Evolutionary conservation across 345 rosid genomes (phyloP), one percentile per base, ranked within the genome.

Genomic region (Pugionium cornutum): DNA sequence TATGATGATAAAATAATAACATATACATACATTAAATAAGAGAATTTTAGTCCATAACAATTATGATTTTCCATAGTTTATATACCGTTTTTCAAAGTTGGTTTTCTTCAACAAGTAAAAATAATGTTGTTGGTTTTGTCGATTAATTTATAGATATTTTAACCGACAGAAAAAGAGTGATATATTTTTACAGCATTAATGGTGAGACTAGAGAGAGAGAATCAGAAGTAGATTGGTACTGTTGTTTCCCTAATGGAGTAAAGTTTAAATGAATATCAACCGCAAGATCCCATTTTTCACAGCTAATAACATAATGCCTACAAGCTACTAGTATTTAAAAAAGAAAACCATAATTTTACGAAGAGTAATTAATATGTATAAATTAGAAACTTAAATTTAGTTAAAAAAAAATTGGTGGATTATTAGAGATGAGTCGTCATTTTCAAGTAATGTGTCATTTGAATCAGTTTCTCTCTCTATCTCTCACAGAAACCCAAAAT

Each of bases 401-500:
- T n/a, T 62, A 45, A 34, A 72, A 29, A 66, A 73, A 73, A 67
- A 65, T 49, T 50, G 34, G 67, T 10, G 58, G 67, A 46, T 73
- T 67, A 61, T 30, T 53, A 53, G 57, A 53, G 68, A 74, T 60
- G 73, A 67, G 63, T 67, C 68, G 73, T 74, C 77, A 67, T 62
- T 67, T 68, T 74, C 77, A 74, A 67, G 73, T 61, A 74, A 67
- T 74, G 72, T 45, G 77, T 61, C 77, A 53, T 74, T 67, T 67
- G 77, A 74, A 74, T 74, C 73, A 67, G 77, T 74, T 61, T 73
- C 77, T 66, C 77, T 66, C 72, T 65, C 76, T 58, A 53, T 66
- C 55, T 65, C 71, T 42, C 77, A 67, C 73, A 74, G 73, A 74
- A 74, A 67, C 77, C 77, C 73, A 60, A 67, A 73, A 60, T 7